Evolutionary conservation across 2,329 filamentous ascomycete genomes (phyloP).

Genomic region (Pestalotiopsis sp.): DNA sequence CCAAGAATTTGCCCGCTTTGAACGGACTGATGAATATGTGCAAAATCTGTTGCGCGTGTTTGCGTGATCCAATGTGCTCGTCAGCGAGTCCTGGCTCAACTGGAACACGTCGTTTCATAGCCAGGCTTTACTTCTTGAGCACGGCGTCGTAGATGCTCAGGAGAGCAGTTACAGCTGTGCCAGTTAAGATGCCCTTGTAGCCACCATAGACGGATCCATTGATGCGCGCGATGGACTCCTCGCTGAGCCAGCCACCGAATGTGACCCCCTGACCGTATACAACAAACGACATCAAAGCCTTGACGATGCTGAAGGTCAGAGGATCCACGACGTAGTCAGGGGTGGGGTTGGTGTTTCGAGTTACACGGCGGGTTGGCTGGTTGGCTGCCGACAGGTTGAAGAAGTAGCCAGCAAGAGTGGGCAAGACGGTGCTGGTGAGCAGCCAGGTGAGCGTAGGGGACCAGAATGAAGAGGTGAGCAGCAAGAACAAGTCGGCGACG

Average conservation of each 20-base stretch:
- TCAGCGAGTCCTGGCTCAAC: not conserved
- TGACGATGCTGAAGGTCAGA: slow-evolving; percentile 85
- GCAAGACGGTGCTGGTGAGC: slow-evolving; percentile 69
- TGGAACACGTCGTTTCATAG: too few relatives aligned
- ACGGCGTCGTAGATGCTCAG: slow-evolving; percentile 78
- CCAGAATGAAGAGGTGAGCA: slow-evolving; percentile 82
- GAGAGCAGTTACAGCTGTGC: slow-evolving; percentile 66
- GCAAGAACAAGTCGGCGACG: slow-evolving; percentile 77
- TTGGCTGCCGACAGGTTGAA: slow-evolving; percentile 73
- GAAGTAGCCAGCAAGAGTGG: slow-evolving; percentile 77
- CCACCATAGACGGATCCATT: slow-evolving; percentile 69
- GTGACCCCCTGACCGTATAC: slow-evolving; percentile 71
- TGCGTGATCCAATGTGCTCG: too few relatives aligned
- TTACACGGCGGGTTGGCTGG: slow-evolving; percentile 38
- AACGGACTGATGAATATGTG: not conserved
- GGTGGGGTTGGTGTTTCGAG: slow-evolving; percentile 39
- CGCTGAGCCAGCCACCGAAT: slow-evolving; percentile 62
- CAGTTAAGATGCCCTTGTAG: slow-evolving; percentile 68
- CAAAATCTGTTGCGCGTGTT: not conserved
- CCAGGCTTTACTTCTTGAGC: slow-evolving; percentile 58
- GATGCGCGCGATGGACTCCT: slow-evolving; percentile 61
- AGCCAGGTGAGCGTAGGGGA: slow-evolving; percentile 76
- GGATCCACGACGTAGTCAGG: slow-evolving; percentile 73
- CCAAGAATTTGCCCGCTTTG: not conserved
- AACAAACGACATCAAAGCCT: slow-evolving; percentile 78